Evolutionary conservation across 192 early-diverging fungal species (phyloP), one percentile per base, ranked within the genome.

Genomic region (Backusella westeae): DNA sequence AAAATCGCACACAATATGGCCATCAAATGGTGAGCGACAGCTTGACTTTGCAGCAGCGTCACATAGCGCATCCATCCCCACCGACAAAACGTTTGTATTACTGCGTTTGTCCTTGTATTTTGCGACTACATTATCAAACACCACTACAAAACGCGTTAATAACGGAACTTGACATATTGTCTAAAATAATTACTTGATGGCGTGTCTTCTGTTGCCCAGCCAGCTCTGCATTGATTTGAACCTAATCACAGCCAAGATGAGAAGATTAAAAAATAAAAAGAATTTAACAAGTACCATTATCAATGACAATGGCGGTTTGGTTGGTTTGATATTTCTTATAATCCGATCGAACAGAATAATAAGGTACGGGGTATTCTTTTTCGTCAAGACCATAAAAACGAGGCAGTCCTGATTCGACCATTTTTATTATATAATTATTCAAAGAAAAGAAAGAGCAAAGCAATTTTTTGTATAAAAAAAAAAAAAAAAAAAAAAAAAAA

Each of bases 201-300:
- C 9, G 56, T 63, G 4, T 78, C 65, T 63, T 93, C 92, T 1
- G 83, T 85, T 9, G 94, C 93, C 94, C 94, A 97, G 26, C 95
- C 95, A 29, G 93, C 94, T 67, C 94, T 86, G 71, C 93, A 93
- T 76, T 87, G 90, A 72, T 88, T 87, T 38, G 95, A 94, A 29
- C 89, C 89, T 90, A 83, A 65, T 6, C 15, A 49, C 12, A 44
- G 4, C 17, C 36, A 68, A 46, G 12, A 77, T 32, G 32, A 69
- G 5, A 34, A 21, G 32, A 46, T 32, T 32, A 36, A 69, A 15
- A 42, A 21, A 32, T 29, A 72, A 10, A 72, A 21, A 19, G 0
- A 35, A 15, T 4, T 12, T 39, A 41, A 38, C 26, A n/a, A 10
- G 52, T 82, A 79, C 93, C 91, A 76, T 91, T 91, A 77, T 94